phyloP scores from a whole-genome alignment of 345 rosid genomes.

The Firmiana major region DNA sequence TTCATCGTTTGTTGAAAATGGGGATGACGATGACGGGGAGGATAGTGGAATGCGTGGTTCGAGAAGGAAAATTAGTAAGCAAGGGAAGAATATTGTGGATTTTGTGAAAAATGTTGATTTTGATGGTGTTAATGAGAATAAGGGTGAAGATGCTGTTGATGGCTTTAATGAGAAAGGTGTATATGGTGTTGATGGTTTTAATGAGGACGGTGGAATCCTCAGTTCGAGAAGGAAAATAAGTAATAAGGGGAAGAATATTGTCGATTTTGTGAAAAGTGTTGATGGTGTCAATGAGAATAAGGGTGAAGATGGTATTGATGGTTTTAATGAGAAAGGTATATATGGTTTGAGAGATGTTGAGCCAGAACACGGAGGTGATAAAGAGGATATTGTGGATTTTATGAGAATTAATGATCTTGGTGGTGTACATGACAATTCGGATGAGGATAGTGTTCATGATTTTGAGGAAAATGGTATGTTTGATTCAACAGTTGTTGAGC shows the following conservation, averaged over 20 bases:
- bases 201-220: neutral
- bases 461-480: constrained; percentile 9
- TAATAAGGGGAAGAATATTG: too few relatives aligned
- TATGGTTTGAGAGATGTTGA: constrained; percentile 3
- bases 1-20: constrained; percentile 26
- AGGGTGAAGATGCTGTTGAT: constrained; percentile 19
- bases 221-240: too few relatives aligned
- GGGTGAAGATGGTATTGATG: constrained; percentile 21
- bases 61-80: neutral
- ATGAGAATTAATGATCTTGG: constrained; percentile 19
- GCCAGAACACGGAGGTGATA: neutral
- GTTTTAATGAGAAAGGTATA: constrained; percentile 4
- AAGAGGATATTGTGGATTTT: constrained; percentile 12
- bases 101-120: constrained; percentile 21
- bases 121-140: constrained; percentile 16
- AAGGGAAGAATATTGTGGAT: constrained; percentile 5
- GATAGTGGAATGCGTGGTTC: constrained; percentile 1
- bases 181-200: constrained; percentile 11
- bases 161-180: constrained; percentile 9
- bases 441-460: constrained; percentile 10
- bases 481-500: constrained; percentile 15
- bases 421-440: constrained; percentile 10
- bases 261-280: neutral
- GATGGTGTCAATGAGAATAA: constrained; percentile 16
- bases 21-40: constrained; percentile 20